phyloP scores from a whole-genome alignment of 106 monocot species.

The Allium fistulosum region DNA sequence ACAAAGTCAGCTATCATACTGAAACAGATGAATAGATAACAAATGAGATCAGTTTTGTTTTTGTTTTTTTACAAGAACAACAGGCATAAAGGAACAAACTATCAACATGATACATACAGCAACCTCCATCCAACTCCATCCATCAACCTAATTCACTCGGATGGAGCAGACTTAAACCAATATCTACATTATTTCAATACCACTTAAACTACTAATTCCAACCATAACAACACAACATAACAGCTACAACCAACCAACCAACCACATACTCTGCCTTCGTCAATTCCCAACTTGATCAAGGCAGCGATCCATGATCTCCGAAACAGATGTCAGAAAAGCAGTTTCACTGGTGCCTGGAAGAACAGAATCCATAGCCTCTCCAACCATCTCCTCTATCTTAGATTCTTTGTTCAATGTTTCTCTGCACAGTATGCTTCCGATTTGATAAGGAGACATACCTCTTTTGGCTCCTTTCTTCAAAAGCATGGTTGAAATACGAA shows the following conservation, averaged over 20 bases:
- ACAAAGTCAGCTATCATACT: too few relatives aligned
- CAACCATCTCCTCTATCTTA: conserved; percentile 78
- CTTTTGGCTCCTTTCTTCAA: conserved; percentile 74
- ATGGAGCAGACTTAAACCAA: not conserved
- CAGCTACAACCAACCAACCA: not conserved
- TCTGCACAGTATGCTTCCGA: conserved; percentile 83
- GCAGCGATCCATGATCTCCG: conserved; percentile 57
- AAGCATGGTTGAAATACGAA: conserved; percentile 87
- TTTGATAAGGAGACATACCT: conserved; percentile 64
- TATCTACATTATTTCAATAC: not conserved
- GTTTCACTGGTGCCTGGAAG: conserved; percentile 56
- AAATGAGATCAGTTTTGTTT: too few relatives aligned
- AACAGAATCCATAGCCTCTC: conserved; percentile 47
- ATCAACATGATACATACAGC: not conserved
- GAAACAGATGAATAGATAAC: too few relatives aligned
- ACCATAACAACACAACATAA: conserved; percentile 1
- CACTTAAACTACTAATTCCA: too few relatives aligned
- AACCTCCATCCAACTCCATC: not conserved
- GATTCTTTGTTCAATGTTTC: conserved; percentile 68
- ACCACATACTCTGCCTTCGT: not conserved
- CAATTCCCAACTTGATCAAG: conserved; percentile 29
- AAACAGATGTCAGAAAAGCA: conserved; percentile 53
- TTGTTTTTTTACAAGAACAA: too few relatives aligned
- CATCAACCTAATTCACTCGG: not conserved
- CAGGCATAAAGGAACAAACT: not conserved